Conservation (phyloP, 2,329 filamentous ascomycete species). For the Chaetomiaceae sp. region DNA sequence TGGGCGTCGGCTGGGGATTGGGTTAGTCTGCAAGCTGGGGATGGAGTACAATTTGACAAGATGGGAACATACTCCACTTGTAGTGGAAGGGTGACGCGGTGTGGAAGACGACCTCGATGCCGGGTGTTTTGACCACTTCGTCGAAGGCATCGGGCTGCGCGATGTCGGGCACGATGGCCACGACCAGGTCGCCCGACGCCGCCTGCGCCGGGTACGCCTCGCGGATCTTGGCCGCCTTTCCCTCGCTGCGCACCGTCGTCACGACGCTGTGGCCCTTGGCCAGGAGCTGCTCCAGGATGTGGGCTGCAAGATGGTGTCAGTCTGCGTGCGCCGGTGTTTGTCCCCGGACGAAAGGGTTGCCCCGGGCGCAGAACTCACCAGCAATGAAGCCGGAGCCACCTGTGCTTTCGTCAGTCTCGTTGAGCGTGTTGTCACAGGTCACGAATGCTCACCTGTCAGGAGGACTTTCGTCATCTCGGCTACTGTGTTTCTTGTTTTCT, state of each 20-base stretch:
- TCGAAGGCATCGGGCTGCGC: conserved; percentile 69
- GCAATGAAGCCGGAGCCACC: conserved; percentile 50
- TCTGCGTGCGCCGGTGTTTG: not conserved
- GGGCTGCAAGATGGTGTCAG: conserved; percentile 33
- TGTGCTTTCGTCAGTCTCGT: conserved; percentile 21
- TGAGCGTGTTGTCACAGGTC: not conserved
- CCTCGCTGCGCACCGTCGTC: conserved; percentile 50
- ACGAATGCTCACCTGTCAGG: conserved; percentile 36
- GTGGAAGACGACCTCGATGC: conserved; percentile 52
- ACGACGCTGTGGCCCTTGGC: conserved; percentile 45
- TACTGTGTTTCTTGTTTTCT: not conserved
- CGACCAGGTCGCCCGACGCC: conserved; percentile 37
- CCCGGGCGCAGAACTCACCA: conserved; percentile 29
- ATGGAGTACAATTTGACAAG: not conserved
- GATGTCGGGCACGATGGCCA: conserved; percentile 69
- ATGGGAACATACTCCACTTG: conserved; percentile 35
- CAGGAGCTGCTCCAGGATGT: conserved; percentile 50
- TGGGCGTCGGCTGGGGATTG: conserved; percentile 37
- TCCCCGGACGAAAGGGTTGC: not conserved
- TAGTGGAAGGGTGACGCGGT: conserved; percentile 56
- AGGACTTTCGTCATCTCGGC: conserved; percentile 41
- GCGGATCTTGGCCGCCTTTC: conserved; percentile 47
- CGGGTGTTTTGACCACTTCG: conserved; percentile 46
- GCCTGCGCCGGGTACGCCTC: conserved; percentile 40
- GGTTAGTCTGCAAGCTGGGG: not conserved